phyloP scores from a whole-genome alignment of 202 grass and related monocot genomes.

The Zoysia matrella region DNA sequence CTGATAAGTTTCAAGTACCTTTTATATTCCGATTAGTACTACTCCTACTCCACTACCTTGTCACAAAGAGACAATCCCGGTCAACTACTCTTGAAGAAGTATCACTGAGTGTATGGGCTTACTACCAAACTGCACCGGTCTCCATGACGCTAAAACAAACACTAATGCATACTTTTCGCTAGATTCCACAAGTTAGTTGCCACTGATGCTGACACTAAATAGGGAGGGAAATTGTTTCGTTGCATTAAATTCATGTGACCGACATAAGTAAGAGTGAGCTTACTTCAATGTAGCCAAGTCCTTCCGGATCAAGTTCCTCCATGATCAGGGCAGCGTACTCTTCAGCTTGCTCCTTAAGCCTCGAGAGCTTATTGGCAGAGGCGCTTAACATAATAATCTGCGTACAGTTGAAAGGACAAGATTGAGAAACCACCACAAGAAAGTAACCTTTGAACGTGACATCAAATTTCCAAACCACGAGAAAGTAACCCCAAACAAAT shows the following conservation, averaged over 20 bases:
- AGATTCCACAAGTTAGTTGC: neutral
- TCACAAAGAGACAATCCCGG: neutral
- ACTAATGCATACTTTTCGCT: neutral
- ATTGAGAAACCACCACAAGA: neutral
- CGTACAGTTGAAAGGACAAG: slow-evolving; percentile 15
- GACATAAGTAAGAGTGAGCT: neutral
- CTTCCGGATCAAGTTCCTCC: slow-evolving; percentile 97
- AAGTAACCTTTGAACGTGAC: slow-evolving; percentile 9
- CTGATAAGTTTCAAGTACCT: neutral
- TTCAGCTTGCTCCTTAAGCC: no score
- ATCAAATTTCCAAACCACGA: slow-evolving; percentile 20
- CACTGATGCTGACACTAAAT: slow-evolving; percentile 3
- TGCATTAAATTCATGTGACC: neutral
- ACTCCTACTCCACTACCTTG: slow-evolving; percentile 18
- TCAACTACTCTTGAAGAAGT: no score
- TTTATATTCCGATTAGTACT: slow-evolving; percentile 1
- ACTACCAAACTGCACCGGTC: slow-evolving; percentile 15
- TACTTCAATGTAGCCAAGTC: slow-evolving; percentile 93
- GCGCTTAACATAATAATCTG: slow-evolving; percentile 99
- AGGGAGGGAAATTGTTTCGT: neutral
- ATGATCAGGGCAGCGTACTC: slow-evolving; percentile 95
- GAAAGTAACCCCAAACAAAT: slow-evolving; percentile 12
- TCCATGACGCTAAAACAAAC: neutral
- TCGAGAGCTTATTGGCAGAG: slow-evolving; percentile 84
- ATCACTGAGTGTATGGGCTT: no score